Evolutionary conservation across 805 yeast genomes (phyloP), one percentile per base, ranked within the genome.

Genomic region (Metschnikowia hibisci): DNA sequence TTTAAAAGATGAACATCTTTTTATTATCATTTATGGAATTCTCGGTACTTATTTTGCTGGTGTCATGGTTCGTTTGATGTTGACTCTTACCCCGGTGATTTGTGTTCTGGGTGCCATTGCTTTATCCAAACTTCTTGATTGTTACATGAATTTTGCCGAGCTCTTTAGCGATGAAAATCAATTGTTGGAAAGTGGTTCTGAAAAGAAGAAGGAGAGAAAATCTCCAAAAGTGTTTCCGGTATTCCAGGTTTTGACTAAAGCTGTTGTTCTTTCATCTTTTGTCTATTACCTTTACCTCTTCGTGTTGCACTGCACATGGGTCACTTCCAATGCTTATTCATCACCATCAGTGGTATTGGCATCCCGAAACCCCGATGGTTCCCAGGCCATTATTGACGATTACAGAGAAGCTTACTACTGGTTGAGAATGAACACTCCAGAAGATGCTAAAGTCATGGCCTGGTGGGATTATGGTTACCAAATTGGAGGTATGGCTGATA

Each of bases 391-490:
- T 53, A 93, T 93, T 59, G 99, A 93, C 65, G 99, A 93, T 66
- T 93, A 84, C 74, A 82, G 99, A 69, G 99, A 93, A 73, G 99
- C 98, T 9, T 93, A 93, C 72, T 93, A 91, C 65, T 93, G 99
- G 99, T 74, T 93, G 56, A 82, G 99, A 60, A 90, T 91, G 96
- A 93, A 93, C 70, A 93, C 99, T 0, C 81, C 86, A 3, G 96
- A 93, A 63, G 98, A 93, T 62, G 86, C 97, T 28, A 90, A 87
- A 65, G 85, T 93, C 48, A 88, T 95, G 84, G 84, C 97, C 9
- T 93, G 99, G 99, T 93, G 99, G 99, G 99, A 95, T 73, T 95
- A 95, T 61, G 99, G 99, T 43, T 93, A 93, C 67, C 99, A 93
- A 73, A 93, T 93, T 58, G 99, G 99, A 56, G 99, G 99, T 50